A percentile compares a stretch with the other conserved stretches of the same genome.
Evolutionary conservation across 169 alveolate species (phyloP).

Genomic region (Eimeria tenella): DNA sequence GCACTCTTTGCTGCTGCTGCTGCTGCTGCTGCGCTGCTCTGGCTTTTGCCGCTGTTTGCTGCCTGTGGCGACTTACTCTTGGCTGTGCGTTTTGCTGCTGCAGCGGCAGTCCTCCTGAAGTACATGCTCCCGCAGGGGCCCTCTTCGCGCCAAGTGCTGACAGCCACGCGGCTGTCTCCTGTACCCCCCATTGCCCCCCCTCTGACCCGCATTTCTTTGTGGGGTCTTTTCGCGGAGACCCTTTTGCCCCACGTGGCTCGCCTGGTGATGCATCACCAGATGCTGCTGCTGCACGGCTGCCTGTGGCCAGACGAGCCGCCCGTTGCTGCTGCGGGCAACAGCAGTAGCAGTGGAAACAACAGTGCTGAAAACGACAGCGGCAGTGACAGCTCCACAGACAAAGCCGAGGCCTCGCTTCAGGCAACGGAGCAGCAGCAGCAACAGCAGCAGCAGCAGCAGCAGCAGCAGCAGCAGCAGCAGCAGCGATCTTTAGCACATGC

Average conservation of each 20-base stretch:
- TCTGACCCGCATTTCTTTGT: constrained; percentile 16
- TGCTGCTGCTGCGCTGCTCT: background rate
- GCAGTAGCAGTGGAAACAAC: background rate
- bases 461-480: background rate
- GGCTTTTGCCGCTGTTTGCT: background rate
- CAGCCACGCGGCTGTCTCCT: constrained; percentile 48
- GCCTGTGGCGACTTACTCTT: background rate
- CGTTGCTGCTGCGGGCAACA: background rate
- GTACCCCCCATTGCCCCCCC: constrained; percentile 22
- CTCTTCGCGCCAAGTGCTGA: background rate
- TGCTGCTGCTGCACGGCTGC: constrained; percentile 40
- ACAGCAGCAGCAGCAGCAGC: background rate
- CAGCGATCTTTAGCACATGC: constrained; percentile 14
- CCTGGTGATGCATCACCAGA: constrained; percentile 52
- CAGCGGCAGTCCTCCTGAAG: constrained; percentile 3
- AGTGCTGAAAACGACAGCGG: background rate
- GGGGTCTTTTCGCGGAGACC: constrained; percentile 64
- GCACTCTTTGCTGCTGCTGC: background rate
- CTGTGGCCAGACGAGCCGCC: background rate
- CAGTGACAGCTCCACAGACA: background rate
- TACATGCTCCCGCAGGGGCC: constrained; percentile 40
- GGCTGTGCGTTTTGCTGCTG: background rate
- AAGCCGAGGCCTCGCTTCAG: background rate
- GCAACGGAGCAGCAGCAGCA: background rate
- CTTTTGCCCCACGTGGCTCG: constrained; percentile 40